These are phyloP conservation scores for Naganishia cerealis DNA, from an alignment of 1,284 basidiomycete species.

Conservation along the genomic window DNA sequence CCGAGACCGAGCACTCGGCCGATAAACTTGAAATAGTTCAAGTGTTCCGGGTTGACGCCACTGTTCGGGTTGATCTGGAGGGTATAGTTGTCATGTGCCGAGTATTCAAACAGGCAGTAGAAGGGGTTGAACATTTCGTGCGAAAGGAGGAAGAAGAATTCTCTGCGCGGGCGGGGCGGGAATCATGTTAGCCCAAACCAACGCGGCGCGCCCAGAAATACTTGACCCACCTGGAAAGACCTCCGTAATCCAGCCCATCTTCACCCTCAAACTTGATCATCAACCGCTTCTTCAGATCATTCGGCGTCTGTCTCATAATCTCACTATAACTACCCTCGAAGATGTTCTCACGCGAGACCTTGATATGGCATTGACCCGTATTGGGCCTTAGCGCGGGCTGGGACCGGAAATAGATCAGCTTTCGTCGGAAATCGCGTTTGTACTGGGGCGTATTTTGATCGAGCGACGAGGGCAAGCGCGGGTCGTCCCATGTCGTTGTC, in stretches of 20 bases:
- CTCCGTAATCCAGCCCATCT: constrained; percentile 97
- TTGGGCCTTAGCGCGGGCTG: constrained; percentile 89
- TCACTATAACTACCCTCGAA: constrained; percentile 95
- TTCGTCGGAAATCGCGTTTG: constrained; percentile 97
- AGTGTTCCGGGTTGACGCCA: constrained; percentile 95
- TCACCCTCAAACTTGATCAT: constrained; percentile 99
- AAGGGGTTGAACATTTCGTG: constrained; percentile 99
- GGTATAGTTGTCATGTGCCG: constrained; percentile 98
- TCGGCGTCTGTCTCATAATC: constrained; percentile 90
- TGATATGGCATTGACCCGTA: constrained; percentile 93
- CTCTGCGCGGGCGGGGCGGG: constrained; percentile 59
- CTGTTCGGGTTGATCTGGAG: constrained; percentile 97
- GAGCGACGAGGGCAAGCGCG: constrained; percentile 69
- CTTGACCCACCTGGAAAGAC: constrained; percentile 75
- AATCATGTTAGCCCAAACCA: constrained; percentile 9
- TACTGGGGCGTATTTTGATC: constrained; percentile 89
- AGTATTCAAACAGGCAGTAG: constrained; percentile 99
- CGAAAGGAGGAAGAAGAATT: constrained; percentile 99
- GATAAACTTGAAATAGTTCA: constrained; percentile 99
- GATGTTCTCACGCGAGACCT: constrained; percentile 86
- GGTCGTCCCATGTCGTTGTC: constrained; percentile 96
- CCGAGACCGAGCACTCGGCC: constrained; percentile 89
- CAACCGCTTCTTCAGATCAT: constrained; percentile 91
- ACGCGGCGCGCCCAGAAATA: too few relatives aligned
- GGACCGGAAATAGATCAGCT: constrained; percentile 97